Evolutionary conservation across 345 rosid genomes (phyloP).

Genomic region (Dipteronia sinensis): DNA sequence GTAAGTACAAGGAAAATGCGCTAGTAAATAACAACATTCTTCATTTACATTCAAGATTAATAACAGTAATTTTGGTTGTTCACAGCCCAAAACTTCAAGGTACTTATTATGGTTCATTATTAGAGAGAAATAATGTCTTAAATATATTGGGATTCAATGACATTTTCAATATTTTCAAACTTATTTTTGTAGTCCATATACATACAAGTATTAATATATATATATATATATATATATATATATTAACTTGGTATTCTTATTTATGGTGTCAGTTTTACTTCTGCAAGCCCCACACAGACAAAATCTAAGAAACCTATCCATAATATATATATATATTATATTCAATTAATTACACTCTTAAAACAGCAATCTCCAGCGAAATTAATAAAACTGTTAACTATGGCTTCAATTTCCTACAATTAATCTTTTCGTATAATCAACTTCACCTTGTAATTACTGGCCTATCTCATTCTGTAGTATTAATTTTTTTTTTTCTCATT

Average conservation of each 20-base stretch:
- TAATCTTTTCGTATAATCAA: background rate
- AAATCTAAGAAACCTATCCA: background rate
- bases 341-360: no score
- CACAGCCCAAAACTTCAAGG: background rate
- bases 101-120: background rate
- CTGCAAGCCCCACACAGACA: background rate
- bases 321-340: no score
- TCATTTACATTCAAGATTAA: background rate
- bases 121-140: background rate
- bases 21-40: constrained; percentile 4
- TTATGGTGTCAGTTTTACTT: background rate
- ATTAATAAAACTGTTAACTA: no score
- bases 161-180: background rate
- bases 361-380: no score
- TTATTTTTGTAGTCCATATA: background rate
- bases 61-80: background rate
- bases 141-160: no score
- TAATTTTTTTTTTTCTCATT: background rate
- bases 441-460: background rate
- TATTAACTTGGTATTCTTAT: background rate
- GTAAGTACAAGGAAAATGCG: background rate
- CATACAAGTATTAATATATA: background rate
- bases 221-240: no score
- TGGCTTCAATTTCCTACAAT: background rate
- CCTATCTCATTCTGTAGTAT: background rate